These are phyloP conservation scores for Diaporthe vexans DNA, from an alignment of 2,329 filamentous ascomycete genomes.

Conservation along the genomic window DNA sequence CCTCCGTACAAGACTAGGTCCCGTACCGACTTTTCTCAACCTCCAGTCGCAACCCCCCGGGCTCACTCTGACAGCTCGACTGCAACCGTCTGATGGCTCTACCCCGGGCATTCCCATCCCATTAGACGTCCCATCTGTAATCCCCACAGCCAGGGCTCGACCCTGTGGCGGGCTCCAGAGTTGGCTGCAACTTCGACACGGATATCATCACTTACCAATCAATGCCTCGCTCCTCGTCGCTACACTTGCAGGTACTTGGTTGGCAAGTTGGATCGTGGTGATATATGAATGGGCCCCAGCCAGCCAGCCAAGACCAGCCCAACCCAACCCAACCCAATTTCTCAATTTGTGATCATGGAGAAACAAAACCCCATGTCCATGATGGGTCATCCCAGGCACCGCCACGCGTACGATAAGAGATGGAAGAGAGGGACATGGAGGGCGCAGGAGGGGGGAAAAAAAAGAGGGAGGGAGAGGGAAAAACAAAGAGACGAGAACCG, in stretches of 20 bases:
- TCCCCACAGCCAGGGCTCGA: conserved; percentile 13
- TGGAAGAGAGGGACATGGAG: not conserved
- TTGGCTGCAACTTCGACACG: not conserved
- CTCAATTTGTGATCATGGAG: not conserved
- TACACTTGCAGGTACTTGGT: not conserved
- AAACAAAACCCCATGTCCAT: conserved; percentile 3
- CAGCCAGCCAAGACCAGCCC: not conserved
- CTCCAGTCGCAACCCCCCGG: too few relatives aligned
- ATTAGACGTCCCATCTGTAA: conserved; percentile 9
- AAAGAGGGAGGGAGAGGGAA: not conserved
- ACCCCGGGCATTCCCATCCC: not conserved
- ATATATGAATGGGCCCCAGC: not conserved
- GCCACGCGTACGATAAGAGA: conserved; percentile 7
- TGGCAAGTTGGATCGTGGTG: not conserved
- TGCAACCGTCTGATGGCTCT: conserved; percentile 24
- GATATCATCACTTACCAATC: not conserved
- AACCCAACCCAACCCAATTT: not conserved
- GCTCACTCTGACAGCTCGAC: conserved; percentile 13
- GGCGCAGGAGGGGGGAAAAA: not conserved
- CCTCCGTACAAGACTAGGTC: not conserved
- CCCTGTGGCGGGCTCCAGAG: not conserved
- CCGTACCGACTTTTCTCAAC: not conserved
- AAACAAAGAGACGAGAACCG: conserved; percentile 6
- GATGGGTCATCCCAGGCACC: conserved; percentile 9
- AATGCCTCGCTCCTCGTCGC: not conserved